Percentiles rank a stretch among this genome's conserved stretches.
Evolutionary conservation across 805 yeast genomes (phyloP).

Genomic region (Candida jianshihensis): DNA sequence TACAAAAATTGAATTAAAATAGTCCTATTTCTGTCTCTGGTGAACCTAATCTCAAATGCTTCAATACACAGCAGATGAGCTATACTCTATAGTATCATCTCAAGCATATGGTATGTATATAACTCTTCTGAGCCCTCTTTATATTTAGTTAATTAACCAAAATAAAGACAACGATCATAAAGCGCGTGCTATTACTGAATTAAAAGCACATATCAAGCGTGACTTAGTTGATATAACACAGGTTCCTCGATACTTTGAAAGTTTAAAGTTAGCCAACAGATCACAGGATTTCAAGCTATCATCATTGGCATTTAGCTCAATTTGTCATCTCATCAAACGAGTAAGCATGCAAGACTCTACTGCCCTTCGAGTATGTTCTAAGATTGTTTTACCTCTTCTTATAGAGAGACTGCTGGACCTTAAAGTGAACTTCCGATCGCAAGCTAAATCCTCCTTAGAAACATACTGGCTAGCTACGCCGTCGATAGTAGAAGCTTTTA

Average conservation of each 20-base stretch:
- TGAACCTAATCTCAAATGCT: too few species aligned
- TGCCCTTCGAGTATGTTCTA: constrained; percentile 35
- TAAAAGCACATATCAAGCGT: constrained; percentile 49
- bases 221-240: constrained; percentile 44
- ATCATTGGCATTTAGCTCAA: constrained; percentile 38
- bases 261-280: constrained; percentile 39
- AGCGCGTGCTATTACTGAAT: constrained; percentile 19
- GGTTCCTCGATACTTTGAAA: constrained; percentile 45
- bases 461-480: constrained; percentile 51
- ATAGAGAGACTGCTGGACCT: constrained; percentile 38
- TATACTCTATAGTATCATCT: constrained; percentile 6
- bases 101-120: constrained; percentile 9
- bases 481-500: constrained; percentile 35
- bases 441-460: constrained; percentile 45
- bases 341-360: constrained; percentile 49
- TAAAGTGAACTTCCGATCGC: constrained; percentile 29
- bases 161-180: constrained; percentile 15
- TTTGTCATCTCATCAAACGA: constrained; percentile 51
- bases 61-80: constrained; percentile 12
- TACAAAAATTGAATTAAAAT: background rate
- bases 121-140: background rate
- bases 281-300: constrained; percentile 32
- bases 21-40: too few species aligned
- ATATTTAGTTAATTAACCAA: too few species aligned
- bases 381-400: constrained; percentile 44